Percentiles rank a stretch among this genome's conserved stretches.
Evolutionary conservation across 257 asterid genomes (phyloP).

Genomic region (Striga asiatica): DNA sequence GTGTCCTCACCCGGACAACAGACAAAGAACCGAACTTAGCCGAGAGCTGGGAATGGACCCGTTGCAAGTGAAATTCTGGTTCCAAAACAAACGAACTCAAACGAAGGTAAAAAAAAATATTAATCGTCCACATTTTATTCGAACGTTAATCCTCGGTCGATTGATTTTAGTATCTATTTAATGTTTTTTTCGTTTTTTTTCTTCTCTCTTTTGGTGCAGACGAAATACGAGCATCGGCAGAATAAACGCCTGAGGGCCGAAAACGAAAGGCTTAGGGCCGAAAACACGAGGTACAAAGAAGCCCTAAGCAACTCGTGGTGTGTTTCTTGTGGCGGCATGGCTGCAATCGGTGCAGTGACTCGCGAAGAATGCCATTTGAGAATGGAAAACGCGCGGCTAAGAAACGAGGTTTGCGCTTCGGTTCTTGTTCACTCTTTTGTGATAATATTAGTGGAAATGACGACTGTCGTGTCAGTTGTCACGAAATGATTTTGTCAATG

Average conservation of each 20-base stretch:
- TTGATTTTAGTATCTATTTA: too few relatives aligned
- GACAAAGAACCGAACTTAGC: conserved; percentile 14
- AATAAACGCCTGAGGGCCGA: conserved; percentile 10
- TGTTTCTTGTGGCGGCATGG: conserved; percentile 35
- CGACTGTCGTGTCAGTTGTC: too few relatives aligned
- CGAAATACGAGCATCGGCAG: conserved; percentile 10
- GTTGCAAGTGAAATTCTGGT: conserved; percentile 32
- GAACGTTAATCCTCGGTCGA: too few relatives aligned
- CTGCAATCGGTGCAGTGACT: conserved; percentile 26
- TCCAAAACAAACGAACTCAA: conserved; percentile 31
- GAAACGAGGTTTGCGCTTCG: conserved; percentile 54
- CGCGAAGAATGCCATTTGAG: conserved; percentile 31
- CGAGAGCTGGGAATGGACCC: conserved; percentile 20
- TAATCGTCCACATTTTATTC: too few relatives aligned
- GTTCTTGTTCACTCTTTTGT: too few relatives aligned
- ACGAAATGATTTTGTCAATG: too few relatives aligned
- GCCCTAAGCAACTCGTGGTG: conserved; percentile 30
- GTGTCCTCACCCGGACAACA: conserved; percentile 22
- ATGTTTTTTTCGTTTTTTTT: too few relatives aligned
- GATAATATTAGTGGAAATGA: too few relatives aligned
- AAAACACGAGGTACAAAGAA: conserved; percentile 25
- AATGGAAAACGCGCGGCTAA: conserved; percentile 31
- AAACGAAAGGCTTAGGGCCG: conserved; percentile 14
- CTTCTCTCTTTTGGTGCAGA: not conserved
- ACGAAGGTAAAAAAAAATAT: conserved; percentile 25